Conservation (phyloP, 208 protist genomes). For the Giardia muris region DNA sequence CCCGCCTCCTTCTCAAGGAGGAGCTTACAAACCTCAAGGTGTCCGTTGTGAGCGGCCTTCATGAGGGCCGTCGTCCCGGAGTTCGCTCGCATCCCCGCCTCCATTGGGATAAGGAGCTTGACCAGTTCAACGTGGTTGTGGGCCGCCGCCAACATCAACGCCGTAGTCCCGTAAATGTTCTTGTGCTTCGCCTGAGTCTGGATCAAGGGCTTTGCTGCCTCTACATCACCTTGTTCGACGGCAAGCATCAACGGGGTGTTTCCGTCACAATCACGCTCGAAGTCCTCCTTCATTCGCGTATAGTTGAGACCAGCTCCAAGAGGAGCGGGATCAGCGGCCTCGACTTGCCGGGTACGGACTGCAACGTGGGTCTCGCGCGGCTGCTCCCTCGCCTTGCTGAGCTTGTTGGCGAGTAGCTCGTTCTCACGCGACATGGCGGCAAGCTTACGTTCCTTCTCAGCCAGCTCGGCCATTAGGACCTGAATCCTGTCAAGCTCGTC, state of each 20-base stretch:
- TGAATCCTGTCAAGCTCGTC: too few relatives aligned
- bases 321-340: neutral
- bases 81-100: neutral
- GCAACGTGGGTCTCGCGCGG: neutral
- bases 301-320: neutral
- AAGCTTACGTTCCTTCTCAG: neutral
- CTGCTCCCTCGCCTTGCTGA: neutral
- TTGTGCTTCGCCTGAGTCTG: neutral
- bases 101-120: neutral
- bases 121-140: neutral
- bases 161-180: neutral
- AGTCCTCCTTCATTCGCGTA: neutral
- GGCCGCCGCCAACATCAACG: neutral
- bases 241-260: neutral
- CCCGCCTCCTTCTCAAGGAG: neutral
- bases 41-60: neutral
- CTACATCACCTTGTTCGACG: neutral
- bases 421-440: neutral
- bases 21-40: neutral
- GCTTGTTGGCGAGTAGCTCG: neutral
- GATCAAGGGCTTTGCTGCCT: neutral
- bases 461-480: too few relatives aligned
- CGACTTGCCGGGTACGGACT: neutral
- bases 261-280: neutral
- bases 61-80: neutral